Evolutionary conservation across 495 filamentous ascomycete genomes (phyloP), one percentile per base, ranked within the genome.

Genomic region (Amniculicola lignicola): DNA sequence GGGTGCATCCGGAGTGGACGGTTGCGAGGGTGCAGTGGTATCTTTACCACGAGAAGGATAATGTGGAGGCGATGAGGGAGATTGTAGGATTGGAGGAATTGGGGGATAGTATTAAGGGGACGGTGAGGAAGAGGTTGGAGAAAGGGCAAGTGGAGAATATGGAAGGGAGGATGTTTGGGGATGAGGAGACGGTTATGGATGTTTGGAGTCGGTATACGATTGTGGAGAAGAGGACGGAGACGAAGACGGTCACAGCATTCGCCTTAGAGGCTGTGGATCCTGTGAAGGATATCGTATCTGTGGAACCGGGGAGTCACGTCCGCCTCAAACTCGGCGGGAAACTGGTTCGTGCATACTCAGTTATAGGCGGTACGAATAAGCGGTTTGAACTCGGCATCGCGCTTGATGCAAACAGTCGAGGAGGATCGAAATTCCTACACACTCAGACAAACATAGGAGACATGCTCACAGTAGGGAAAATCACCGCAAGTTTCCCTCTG

Each of bases 1-100:
- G 74, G 3, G 67, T 38, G 21, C 67, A 75, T 61, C 78, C 79
- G 0, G 25, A 68, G 28, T 83, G 80, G 80, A 78, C 76, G 3
- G 72, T 83, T 39, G 77, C 77, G 61, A 60, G 74, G 11, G 63
- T 83, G 2, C 78, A 81, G 61, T 73, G 79, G 53, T 82, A 78
- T 51, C 64, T 82, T 37, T 77, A 81, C 62, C 60, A 74, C 4
- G 73, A 73, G 28, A 70, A 62, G 37, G 67, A 64, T 18, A 70
- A 82, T 54, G 57, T 59, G 0, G 70, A 62, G 23, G 70, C 69
- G 64, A 74, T 82, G 58, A 68, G 68, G 45, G 69, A 75, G 61
- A 65, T 82, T 1, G 67, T 73, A 0, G 55, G 44, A 1, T 70
- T 83, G 6, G 57, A 59, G 1, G 74, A 71, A 56, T 71, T 83